A percentile compares a stretch with the other conserved stretches of the same genome.
Conservation (phyloP, 345 rosid species). For the Melaleuca quinquenervia region DNA sequence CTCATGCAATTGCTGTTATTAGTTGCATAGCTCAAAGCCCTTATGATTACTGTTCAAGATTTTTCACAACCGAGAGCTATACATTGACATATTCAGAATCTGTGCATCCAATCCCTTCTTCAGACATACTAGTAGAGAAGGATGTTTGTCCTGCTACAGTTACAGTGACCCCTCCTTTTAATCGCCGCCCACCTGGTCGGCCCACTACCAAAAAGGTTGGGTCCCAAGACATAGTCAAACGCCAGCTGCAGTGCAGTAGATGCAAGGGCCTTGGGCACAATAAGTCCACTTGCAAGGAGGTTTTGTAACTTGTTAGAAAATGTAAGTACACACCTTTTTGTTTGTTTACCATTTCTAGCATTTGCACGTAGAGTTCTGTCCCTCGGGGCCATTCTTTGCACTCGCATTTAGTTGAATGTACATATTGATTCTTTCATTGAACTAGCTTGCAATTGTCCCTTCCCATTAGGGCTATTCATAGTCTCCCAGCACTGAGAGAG, state of each 20-base stretch:
- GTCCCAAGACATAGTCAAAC: conserved; percentile 54
- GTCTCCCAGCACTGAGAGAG: background rate
- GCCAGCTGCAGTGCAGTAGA: conserved; percentile 92
- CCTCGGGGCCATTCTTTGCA: background rate
- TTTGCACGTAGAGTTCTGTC: background rate
- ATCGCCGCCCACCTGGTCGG: conserved; percentile 76
- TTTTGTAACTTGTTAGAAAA: conserved; percentile 12
- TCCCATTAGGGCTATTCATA: background rate
- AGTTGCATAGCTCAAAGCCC: conserved; percentile 40
- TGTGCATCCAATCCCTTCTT: conserved; percentile 49
- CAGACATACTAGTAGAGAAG: conserved; percentile 30
- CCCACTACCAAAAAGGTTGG: conserved; percentile 62
- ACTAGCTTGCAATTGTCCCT: background rate
- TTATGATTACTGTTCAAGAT: conserved; percentile 68
- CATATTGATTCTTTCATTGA: background rate
- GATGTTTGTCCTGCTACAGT: conserved; percentile 41
- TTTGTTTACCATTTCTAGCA: background rate
- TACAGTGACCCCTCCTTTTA: conserved; percentile 81
- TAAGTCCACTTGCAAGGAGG: conserved; percentile 93
- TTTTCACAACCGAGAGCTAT: conserved; percentile 60
- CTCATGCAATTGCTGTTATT: conserved; percentile 65
- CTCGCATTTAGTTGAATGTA: background rate
- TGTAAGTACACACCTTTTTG: background rate
- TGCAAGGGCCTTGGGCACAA: conserved; percentile 98
- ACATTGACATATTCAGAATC: conserved; percentile 59